Evolutionary conservation across 257 asterid genomes (phyloP).

Genomic region (Solanum gracilifrons): DNA sequence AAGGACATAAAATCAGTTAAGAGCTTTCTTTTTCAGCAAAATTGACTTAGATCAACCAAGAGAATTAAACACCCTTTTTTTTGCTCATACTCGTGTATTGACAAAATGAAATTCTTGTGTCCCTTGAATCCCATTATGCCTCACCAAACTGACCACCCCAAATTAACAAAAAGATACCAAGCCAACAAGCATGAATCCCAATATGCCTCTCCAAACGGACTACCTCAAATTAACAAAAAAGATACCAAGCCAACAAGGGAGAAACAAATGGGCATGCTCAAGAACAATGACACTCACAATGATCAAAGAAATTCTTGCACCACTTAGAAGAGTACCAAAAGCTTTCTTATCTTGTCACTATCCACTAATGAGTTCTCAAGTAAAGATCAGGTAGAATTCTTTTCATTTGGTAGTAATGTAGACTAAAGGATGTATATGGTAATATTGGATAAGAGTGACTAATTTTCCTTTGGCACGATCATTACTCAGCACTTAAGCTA

Average conservation of each 20-base stretch:
- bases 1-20: neutral
- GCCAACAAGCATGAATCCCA: neutral
- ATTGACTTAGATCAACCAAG: neutral
- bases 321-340: neutral
- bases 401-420: neutral
- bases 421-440: neutral
- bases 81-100: neutral
- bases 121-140: neutral
- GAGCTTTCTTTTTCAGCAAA: neutral
- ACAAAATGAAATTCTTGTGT: neutral
- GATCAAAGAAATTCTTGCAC: neutral
- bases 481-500: neutral
- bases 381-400: neutral
- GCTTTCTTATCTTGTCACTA: neutral
- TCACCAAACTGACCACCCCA: neutral
- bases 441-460: neutral
- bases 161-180: neutral
- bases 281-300: neutral
- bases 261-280: neutral
- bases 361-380: neutral
- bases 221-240: neutral
- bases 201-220: neutral
- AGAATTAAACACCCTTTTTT: neutral
- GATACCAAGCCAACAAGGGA: neutral
- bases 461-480: neutral